Base-by-base conservation (phyloP, 2,329 filamentous ascomycete species). In the Alternaria ethzedia region DNA sequence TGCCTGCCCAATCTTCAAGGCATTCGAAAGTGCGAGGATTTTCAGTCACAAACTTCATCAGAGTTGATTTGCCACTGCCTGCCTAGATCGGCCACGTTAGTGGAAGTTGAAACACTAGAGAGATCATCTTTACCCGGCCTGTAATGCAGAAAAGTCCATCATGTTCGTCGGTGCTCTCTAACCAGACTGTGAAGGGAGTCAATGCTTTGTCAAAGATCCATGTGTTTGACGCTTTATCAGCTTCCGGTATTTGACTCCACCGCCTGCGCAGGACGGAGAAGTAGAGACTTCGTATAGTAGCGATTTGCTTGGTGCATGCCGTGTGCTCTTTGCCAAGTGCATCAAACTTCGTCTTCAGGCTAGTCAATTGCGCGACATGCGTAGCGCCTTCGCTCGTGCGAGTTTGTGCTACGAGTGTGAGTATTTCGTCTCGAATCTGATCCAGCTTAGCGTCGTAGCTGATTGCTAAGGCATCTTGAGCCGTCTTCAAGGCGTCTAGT, bases 11-110 rank as follows among this genome's bases (percentile, higher is more conserved):
- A 0, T 60, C 36, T 4, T 71, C 36, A 0, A 84, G 70, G 21
- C 65, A 61, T 4, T 72, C 30, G 8, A 47, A 61, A 4, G 79
- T 78, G 2, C 63, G 62, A 2, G 65, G 5, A 20, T 67, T 11
- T 25, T 69, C 50, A 46, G 65, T 60, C 0, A 68, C 17, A 32
- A 20, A 45, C 57, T 71, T 70, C 81, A 85, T 83, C 12, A 85
- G 59, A 0, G 82, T 85, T 0, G 82, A 84, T 58, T 85, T 85
- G 7, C 83, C 84, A 20, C 82, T 82, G 0, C 83, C 83, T 3
- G 83, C 77, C 56, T 83, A 28, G 3, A 54, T 20, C 1, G 2
- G 15, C 15, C 2, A n/a, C 0, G 15, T 41, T 3, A 41, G 32
- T 36, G 12, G 59, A 25, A 20, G 64, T 64, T 28, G 0, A n/a